Evolutionary conservation across 1,284 basidiomycete genomes (phyloP), one percentile per base, ranked within the genome.

Genomic region (Tetrapyrgos nigripes): DNA sequence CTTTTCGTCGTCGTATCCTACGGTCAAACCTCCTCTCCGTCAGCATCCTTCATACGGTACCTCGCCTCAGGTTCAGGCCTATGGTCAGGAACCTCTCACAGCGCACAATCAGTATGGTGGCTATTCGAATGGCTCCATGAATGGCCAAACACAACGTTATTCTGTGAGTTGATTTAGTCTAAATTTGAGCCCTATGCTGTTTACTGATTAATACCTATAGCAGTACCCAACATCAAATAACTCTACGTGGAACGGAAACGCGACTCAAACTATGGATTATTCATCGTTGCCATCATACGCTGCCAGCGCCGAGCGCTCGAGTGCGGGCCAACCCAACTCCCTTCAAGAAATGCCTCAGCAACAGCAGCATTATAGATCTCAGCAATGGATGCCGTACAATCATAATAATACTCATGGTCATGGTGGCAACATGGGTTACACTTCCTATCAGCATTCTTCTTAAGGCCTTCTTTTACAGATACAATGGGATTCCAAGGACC

Each of bases 1-100:
- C 3, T 83, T 83, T 49, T 73, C 76, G 8, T 73, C 76, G 8
- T 57, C 68, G 11, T 64, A 62, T 47, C 49, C 63, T n/a, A 23
- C 52, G 6, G 19, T 44, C 26, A 37, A 47, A 53, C 23, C 21
- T 10, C 50, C 45, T n/a, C 44, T 14, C 8, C 49, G 44, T 40
- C 49, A 56, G 17, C 45, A 48, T 17, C 19, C n/a, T n/a, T 51
- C 27, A 1, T 46, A 51, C n/a, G 47, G 31, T 8, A 48, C 48
- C 3, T 37, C 54, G 17, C 52, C 59, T 17, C 61, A 59, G 21
- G 43, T 53, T 14, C 53, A 50, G 29, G 47, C 54, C 8, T 59
- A 63, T 29, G 60, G 62, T n/a, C 55, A 63, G 17, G 8, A 45
- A 46, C 28, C 26, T 31, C 55, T 24, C 13, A 46, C 37, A n/a